Conservation (phyloP, 2,329 filamentous ascomycete genomes). For the Pezicula rhizophila region DNA sequence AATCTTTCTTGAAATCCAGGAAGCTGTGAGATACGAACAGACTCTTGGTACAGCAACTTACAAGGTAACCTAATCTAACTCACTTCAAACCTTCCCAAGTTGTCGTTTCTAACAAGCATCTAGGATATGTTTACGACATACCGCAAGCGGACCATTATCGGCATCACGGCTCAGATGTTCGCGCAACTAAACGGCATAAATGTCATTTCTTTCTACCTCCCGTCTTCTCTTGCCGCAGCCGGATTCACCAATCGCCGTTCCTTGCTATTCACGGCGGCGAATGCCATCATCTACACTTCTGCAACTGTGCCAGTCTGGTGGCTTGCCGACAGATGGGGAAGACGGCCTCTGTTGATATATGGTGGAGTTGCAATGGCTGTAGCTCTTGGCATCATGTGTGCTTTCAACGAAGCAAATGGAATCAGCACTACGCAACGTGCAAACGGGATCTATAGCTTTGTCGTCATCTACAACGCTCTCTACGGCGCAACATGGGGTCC, state of each 20-base stretch:
- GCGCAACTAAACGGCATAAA: conserved; percentile 36
- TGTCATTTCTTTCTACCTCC: conserved; percentile 37
- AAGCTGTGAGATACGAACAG: conserved; percentile 31
- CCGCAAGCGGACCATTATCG: conserved; percentile 34
- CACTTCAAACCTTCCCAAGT: neutral
- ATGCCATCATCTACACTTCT: conserved; percentile 33
- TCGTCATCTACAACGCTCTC: conserved; percentile 33
- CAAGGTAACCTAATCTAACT: conserved; percentile 15
- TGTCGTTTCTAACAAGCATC: neutral
- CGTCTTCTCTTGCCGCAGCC: conserved; percentile 29
- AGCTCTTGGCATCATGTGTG: conserved; percentile 31
- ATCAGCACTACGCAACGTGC: conserved; percentile 25
- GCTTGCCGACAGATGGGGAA: conserved; percentile 33
- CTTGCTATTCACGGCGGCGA: conserved; percentile 34
- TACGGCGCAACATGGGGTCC: conserved; percentile 35
- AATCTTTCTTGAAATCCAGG: conserved; percentile 31
- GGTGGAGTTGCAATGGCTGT: conserved; percentile 28
- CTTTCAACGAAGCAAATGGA: conserved; percentile 29
- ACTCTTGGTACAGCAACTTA: conserved; percentile 29
- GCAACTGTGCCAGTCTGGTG: conserved; percentile 34
- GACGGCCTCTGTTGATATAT: conserved; percentile 30
- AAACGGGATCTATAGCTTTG: conserved; percentile 32
- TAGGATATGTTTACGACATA: conserved; percentile 37
- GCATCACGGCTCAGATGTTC: conserved; percentile 35
- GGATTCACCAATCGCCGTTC: conserved; percentile 30